Percentiles rank a stretch among this genome's conserved stretches.
Conservation (phyloP, 371 early-diverging fungal species). For the Mortierella sp. region DNA sequence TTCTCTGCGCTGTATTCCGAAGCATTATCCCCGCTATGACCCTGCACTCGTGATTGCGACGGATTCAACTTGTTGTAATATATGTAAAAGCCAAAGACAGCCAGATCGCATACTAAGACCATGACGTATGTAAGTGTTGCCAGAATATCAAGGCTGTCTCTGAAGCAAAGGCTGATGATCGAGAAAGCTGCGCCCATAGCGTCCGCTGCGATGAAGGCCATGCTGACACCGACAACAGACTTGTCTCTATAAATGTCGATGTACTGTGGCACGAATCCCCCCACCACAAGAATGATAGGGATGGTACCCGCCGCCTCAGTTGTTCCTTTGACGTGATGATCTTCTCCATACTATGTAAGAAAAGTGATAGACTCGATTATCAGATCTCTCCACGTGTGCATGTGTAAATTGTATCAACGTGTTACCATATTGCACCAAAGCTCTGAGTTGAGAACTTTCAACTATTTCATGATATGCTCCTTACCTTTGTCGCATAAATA, state of each 20-base stretch:
- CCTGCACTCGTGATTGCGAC: not conserved
- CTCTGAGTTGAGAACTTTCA: not conserved
- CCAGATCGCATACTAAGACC: conserved; percentile 40
- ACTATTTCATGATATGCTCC: not conserved
- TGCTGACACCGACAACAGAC: conserved; percentile 60
- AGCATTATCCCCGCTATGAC: not conserved
- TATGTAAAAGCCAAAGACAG: conserved; percentile 31
- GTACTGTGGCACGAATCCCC: conserved; percentile 68
- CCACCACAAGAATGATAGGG: conserved; percentile 57
- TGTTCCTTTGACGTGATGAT: conserved; percentile 38
- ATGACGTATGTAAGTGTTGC: conserved; percentile 41
- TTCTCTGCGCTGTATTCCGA: not conserved
- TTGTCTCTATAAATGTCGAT: conserved; percentile 57
- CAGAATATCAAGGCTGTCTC: conserved; percentile 30
- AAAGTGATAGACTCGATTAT: not conserved
- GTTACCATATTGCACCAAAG: not conserved
- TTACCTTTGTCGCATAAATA: conserved; percentile 41
- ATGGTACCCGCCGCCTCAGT: conserved; percentile 60
- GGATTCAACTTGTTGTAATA: conserved; percentile 38
- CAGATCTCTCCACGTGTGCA: not conserved
- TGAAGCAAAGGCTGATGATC: conserved; percentile 55
- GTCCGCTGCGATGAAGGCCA: conserved; percentile 64
- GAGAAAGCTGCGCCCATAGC: conserved; percentile 64
- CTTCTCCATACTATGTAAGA: conserved; percentile 12
- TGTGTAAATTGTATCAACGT: not conserved